A percentile compares a stretch with the other conserved stretches of the same genome.
Evolutionary conservation across 225 moss, liverwort and hornwort species (phyloP).

Genomic region (Ulota crispa): DNA sequence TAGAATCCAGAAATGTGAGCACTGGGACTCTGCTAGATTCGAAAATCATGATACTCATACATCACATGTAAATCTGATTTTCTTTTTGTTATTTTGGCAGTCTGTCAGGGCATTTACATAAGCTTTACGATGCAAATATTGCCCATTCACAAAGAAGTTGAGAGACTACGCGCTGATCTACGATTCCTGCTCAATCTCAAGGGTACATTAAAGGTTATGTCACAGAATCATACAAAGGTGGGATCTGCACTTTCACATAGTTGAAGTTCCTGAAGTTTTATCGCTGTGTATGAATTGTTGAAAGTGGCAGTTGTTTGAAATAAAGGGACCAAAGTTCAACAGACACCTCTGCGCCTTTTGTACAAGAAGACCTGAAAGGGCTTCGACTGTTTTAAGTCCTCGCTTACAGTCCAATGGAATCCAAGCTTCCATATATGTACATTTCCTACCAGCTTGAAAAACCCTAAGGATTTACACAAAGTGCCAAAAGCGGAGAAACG

Average conservation of each 20-base stretch:
- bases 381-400: background rate
- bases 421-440: conserved; percentile 3
- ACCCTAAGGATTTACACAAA: background rate
- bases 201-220: background rate
- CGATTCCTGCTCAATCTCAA: background rate
- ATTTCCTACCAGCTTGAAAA: conserved; percentile 1
- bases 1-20: background rate
- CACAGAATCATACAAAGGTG: background rate
- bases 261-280: background rate
- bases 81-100: conserved; percentile 5
- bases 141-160: background rate
- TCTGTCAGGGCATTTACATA: background rate
- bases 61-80: background rate
- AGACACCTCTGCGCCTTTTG: background rate
- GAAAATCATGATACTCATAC: background rate
- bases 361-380: conserved; percentile 9
- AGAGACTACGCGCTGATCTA: background rate
- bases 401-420: background rate
- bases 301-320: background rate
- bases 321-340: conserved; percentile 9
- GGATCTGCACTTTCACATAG: background rate
- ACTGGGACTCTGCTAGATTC: background rate
- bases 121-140: background rate
- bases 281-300: background rate
- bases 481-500: background rate